A percentile compares a stretch with the other conserved stretches of the same genome.
These are phyloP conservation scores for Exophiala sideris DNA, from an alignment of 2,329 filamentous ascomycete species.

Conservation along the genomic window DNA sequence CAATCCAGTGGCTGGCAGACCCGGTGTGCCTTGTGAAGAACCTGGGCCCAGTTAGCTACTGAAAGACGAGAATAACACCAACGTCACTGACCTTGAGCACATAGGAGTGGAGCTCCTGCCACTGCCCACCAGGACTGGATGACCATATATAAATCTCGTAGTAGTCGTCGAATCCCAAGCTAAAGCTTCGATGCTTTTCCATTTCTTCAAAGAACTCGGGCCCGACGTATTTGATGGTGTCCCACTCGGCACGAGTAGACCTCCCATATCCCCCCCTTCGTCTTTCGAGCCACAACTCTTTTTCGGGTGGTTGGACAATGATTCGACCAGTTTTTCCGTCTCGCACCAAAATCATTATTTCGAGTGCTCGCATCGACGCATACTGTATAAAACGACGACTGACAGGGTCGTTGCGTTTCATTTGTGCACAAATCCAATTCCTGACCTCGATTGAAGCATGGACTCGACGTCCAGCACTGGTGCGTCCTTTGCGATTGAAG, in stretches of 20 bases:
- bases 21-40: slow-evolving; percentile 39
- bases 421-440: slow-evolving; percentile 43
- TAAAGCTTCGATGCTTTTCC: slow-evolving; percentile 36
- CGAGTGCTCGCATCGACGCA: slow-evolving; percentile 38
- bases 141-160: slow-evolving; percentile 46
- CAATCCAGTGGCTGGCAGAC: slow-evolving; percentile 18
- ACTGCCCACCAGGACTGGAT: slow-evolving; percentile 33
- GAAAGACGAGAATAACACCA: no score
- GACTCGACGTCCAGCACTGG: neutral
- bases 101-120: slow-evolving; percentile 32
- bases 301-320: slow-evolving; percentile 36
- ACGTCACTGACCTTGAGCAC: no score
- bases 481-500: neutral
- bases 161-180: slow-evolving; percentile 43
- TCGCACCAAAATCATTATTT: slow-evolving; percentile 40
- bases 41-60: slow-evolving; percentile 31
- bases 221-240: slow-evolving; percentile 35
- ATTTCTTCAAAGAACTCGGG: slow-evolving; percentile 41
- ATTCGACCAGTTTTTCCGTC: slow-evolving; percentile 40
- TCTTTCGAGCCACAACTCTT: slow-evolving; percentile 40
- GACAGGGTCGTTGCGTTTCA: slow-evolving; percentile 42
- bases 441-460: slow-evolving; percentile 34
- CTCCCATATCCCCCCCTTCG: slow-evolving; percentile 40
- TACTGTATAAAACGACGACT: slow-evolving; percentile 45
- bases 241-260: slow-evolving; percentile 39